Conservation (phyloP, 208 protist species). For the Phytomonas serpens region DNA sequence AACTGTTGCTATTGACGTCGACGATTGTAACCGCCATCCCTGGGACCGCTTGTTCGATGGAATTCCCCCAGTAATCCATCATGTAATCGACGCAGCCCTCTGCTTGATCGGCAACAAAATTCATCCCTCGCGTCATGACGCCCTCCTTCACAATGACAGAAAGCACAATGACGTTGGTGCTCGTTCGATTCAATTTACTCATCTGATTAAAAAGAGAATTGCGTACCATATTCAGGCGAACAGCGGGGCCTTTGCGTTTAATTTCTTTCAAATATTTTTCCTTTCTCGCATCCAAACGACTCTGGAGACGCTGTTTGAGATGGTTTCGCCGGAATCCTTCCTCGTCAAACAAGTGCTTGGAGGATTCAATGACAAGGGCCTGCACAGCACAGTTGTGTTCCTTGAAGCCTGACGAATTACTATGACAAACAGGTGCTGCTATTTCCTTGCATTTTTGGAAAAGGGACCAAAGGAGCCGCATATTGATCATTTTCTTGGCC, state of each 20-base stretch:
- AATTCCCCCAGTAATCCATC: constrained; percentile 73
- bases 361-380: constrained; percentile 78
- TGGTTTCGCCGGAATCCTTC: constrained; percentile 67
- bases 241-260: constrained; percentile 29
- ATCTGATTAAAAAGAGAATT: constrained; percentile 21
- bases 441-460: constrained; percentile 32
- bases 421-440: constrained; percentile 40
- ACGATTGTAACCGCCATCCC: constrained; percentile 84
- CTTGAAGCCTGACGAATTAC: constrained; percentile 23
- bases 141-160: constrained; percentile 70
- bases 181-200: constrained; percentile 62
- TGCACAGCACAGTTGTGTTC: constrained; percentile 68
- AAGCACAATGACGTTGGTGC: constrained; percentile 61
- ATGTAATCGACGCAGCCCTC: constrained; percentile 68
- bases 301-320: constrained; percentile 39
- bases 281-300: constrained; percentile 24
- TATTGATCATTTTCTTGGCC: constrained; percentile 32
- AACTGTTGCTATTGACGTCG: constrained; percentile 65
- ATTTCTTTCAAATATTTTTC: constrained; percentile 18
- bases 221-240: constrained; percentile 26
- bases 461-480: constrained; percentile 61
- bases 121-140: constrained; percentile 64
- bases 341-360: constrained; percentile 87
- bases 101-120: constrained; percentile 82
- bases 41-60: constrained; percentile 45